These are phyloP conservation scores for Poteriospumella lacustris DNA, from an alignment of 108 stramenopile species.

Conservation along the genomic window DNA sequence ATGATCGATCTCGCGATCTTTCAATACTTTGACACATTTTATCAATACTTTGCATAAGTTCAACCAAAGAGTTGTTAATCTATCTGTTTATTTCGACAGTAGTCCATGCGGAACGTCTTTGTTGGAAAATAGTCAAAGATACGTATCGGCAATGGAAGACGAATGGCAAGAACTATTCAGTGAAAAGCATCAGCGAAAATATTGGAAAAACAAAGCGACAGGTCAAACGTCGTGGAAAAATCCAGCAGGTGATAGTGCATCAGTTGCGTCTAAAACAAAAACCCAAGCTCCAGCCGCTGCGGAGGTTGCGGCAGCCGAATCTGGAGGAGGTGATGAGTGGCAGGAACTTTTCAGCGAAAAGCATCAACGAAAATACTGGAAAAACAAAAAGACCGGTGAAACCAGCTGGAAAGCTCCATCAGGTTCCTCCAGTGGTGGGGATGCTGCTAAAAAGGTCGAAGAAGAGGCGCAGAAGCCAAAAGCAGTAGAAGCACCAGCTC, in stretches of 20 bases:
- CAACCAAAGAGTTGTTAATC: too few species aligned
- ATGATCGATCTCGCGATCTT: too few species aligned
- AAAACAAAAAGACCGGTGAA: conserved; percentile 1
- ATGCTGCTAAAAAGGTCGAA: not conserved
- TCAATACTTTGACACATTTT: too few species aligned
- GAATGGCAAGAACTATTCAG: conserved; percentile 13
- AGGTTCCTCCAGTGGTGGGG: not conserved
- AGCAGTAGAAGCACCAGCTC: not conserved
- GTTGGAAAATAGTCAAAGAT: too few species aligned
- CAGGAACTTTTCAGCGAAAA: conserved; percentile 1
- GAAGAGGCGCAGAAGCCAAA: not conserved
- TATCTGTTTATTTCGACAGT: too few species aligned
- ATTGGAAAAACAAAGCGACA: conserved; percentile 14
- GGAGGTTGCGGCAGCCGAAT: not conserved
- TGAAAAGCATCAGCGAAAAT: conserved; percentile 22
- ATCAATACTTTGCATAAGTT: too few species aligned
- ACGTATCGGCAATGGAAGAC: not conserved
- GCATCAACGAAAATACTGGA: conserved; percentile 25
- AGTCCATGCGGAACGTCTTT: too few species aligned
- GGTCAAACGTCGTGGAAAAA: not conserved
- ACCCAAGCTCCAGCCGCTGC: not conserved
- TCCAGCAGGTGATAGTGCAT: not conserved
- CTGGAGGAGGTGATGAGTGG: not conserved
- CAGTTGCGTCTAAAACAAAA: too few species aligned
- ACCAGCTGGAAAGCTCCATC: not conserved